Evolutionary conservation across 2,329 filamentous ascomycete species (phyloP).

Genomic region (Cladosporium sp.): DNA sequence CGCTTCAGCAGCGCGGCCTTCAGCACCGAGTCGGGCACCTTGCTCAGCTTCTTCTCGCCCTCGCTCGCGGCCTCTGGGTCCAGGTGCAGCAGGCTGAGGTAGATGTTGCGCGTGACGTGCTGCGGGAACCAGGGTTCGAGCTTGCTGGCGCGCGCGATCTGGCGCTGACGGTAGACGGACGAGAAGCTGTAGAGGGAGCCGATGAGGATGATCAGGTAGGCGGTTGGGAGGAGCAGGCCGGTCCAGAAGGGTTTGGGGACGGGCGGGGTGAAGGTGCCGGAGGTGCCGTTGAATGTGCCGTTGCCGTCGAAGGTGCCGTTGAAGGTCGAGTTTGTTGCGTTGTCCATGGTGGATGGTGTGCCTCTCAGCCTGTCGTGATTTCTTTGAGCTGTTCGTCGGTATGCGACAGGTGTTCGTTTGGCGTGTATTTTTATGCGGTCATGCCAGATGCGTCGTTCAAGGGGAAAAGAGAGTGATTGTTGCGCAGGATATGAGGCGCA

Average conservation of each 20-base stretch:
- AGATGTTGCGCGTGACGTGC: constrained; percentile 88
- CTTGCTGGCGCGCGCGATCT: constrained; percentile 70
- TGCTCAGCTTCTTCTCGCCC: constrained; percentile 57
- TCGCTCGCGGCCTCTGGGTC: constrained; percentile 41
- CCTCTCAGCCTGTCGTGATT: not conserved
- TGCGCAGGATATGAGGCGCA: not conserved
- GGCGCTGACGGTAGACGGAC: constrained; percentile 85
- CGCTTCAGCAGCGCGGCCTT: constrained; percentile 83
- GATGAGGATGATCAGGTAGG: constrained; percentile 81
- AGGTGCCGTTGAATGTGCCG: constrained; percentile 21
- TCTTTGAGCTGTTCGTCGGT: not conserved
- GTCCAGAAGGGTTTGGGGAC: constrained; percentile 52
- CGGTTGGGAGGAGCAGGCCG: constrained; percentile 77
- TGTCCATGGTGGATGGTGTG: constrained; percentile 21
- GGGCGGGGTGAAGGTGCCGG: constrained; percentile 17
- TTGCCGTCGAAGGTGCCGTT: constrained; percentile 20
- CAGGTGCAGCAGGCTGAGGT: constrained; percentile 84
- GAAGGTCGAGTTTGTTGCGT: constrained; percentile 24
- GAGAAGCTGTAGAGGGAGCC: constrained; percentile 90
- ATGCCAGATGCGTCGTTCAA: not conserved
- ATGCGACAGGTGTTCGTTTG: not conserved
- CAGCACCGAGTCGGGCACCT: constrained; percentile 75
- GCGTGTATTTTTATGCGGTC: not conserved
- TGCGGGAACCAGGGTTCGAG: constrained; percentile 91
- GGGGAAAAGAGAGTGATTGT: not conserved